phyloP scores from a whole-genome alignment of 2,329 filamentous ascomycete species.

The Fusarium metavorans region DNA sequence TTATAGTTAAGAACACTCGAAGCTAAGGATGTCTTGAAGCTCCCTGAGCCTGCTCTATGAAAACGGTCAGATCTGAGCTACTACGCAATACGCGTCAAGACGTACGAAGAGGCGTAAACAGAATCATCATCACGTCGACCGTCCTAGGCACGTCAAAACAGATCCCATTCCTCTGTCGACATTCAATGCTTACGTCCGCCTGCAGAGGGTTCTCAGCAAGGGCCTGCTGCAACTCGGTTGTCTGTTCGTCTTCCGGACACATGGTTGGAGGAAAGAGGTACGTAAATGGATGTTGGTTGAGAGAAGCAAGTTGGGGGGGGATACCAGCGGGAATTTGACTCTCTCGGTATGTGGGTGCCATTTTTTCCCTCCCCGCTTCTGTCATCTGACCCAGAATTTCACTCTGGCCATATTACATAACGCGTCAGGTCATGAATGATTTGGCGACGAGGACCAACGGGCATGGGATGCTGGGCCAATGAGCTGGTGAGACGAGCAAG shows the following conservation, averaged over 20 bases:
- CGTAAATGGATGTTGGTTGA: neutral
- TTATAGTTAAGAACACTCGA: constrained; percentile 10
- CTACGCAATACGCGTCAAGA: neutral
- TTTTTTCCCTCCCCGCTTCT: neutral
- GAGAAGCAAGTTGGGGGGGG: neutral
- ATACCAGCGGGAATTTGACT: neutral
- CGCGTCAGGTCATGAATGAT: neutral
- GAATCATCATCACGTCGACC: neutral
- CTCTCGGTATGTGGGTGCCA: neutral
- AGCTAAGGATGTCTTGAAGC: neutral
- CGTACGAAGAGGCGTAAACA: neutral
- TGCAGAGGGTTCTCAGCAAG: constrained; percentile 6
- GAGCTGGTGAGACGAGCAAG: neutral
- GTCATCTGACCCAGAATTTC: neutral
- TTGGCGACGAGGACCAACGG: neutral
- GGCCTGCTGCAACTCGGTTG: constrained; percentile 3
- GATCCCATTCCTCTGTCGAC: neutral
- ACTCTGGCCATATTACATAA: neutral
- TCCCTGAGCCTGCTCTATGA: neutral
- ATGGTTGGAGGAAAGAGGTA: neutral
- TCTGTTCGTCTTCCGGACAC: neutral
- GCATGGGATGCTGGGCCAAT: neutral
- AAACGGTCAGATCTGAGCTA: neutral
- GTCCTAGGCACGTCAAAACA: neutral
- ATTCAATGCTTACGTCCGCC: neutral